Base-by-base conservation (phyloP, 768 basidiomycete species). In the Amanita exitialis region DNA sequence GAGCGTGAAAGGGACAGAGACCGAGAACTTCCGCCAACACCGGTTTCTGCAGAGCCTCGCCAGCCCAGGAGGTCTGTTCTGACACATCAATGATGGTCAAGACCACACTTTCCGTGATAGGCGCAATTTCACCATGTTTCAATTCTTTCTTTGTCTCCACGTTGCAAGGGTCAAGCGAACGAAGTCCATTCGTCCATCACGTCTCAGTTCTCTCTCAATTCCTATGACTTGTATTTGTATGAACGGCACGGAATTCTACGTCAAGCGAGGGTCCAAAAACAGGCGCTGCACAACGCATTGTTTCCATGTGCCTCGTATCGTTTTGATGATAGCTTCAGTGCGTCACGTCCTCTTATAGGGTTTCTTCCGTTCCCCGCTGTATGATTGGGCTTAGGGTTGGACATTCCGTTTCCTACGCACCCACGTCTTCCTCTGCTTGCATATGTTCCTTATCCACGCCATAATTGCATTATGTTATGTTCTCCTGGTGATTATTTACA, bases 1-100 rank as follows among this genome's bases (percentile, higher is more conserved):
- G 80, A 82, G 61, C 71, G 80, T 55, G 78, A 79, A 41, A 69
- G 70, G 53, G 74, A 73, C n/a, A 69, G 73, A 44, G 77, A 78
- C 21, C 68, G 76, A 34, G 65, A 66, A 23, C 61, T 76, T 44
- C 70, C 78, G 41, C 66, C 73, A n/a, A 64, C 71, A 8, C 65
- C 76, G 16, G 56, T 76, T 12, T 69, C 73, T 15, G 68, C 69
- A 18, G 76, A 75, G 52, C 63, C 68, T 9, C 64, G 72, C 35
- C 60, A 62, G 38, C 48, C 60, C 25, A 62, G 66, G 44, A 62
- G 73, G 57, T 66, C 69, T 38, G 67, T 74, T 41, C 55, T 69
- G 58, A 58, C 67, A 41, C 65, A 68, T 52, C 67, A 69, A 53
- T 66, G 61, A 60, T 47, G 34, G 56, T 57, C 53, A 4, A 46